A percentile compares a stretch with the other conserved stretches of the same genome.
These are phyloP conservation scores for Debaryomycetaceae sp. DNA, from an alignment of 1,139 yeast species.

Conservation along the genomic window DNA sequence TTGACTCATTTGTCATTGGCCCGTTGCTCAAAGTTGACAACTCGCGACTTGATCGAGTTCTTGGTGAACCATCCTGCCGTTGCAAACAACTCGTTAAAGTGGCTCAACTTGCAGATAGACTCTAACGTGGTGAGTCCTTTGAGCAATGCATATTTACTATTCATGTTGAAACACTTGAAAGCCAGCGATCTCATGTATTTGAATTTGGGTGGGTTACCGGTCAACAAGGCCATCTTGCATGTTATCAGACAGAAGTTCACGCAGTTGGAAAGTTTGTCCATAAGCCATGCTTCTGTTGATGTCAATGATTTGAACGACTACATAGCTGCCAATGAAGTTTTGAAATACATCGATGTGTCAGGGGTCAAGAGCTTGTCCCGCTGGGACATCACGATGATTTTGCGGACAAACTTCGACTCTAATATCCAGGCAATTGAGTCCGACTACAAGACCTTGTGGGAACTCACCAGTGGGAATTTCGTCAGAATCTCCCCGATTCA, in stretches of 20 bases:
- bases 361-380: constrained; percentile 33
- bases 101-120: constrained; percentile 79
- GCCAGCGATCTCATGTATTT: constrained; percentile 53
- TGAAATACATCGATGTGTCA: constrained; percentile 37
- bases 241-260: constrained; percentile 55
- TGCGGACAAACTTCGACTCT: constrained; percentile 26
- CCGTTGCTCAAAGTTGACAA: constrained; percentile 72
- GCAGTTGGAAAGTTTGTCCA: constrained; percentile 56
- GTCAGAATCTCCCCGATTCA: constrained; percentile 29
- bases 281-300: constrained; percentile 56
- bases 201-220: constrained; percentile 75
- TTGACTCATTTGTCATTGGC: constrained; percentile 78
- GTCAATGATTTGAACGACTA: constrained; percentile 48
- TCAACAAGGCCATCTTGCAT: constrained; percentile 49
- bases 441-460: constrained; percentile 38
- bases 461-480: constrained; percentile 37
- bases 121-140: constrained; percentile 63
- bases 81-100: constrained; percentile 50
- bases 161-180: constrained; percentile 50
- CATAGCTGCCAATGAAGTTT: constrained; percentile 27
- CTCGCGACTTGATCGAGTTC: constrained; percentile 70
- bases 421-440: constrained; percentile 35
- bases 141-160: constrained; percentile 55
- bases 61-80: constrained; percentile 73
- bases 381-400: constrained; percentile 22